Base-by-base conservation (phyloP, 768 basidiomycete species). In the Coprinopsis sp. region DNA sequence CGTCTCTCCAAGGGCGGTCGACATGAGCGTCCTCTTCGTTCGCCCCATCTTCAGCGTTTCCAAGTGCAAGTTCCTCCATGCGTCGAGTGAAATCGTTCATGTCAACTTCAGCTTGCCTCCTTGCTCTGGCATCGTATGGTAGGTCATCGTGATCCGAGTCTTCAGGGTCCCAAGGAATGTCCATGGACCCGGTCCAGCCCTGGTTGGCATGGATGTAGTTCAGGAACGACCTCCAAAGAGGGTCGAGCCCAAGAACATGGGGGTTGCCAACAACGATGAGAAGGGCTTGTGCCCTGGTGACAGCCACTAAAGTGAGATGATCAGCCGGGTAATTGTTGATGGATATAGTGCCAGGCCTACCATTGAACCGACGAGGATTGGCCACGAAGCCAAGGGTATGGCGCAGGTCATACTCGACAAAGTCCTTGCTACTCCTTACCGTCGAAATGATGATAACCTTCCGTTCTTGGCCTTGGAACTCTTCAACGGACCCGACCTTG, bases 391-490 rank as follows among this genome's bases (percentile, higher is more conserved):
- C 79, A 1, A 81, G 67, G 3, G 78, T 77, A 49, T 79, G 78
- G 12, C 63, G 69, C 11, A 81, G 57, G 55, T 81, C 79, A 39
- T 72, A 78, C 28, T 74, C 68, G 14, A 80, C 64, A 49, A 74
- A 77, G 30, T 79, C 71, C 11, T 66, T 67, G 53, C 72, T 78
- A 53, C 78, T 80, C 41, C 79, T 61, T 2, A 82, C 79, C 1
- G 79, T 79, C 1, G 79, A 81, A 19, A 82, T 72, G 31, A 80
- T 74, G 27, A 82, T 76, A 0, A 79, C 73, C 4, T 66, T 65
- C 7, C 77, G 71, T 60, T 82, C 79, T 77, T 81, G 77, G 6
- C 81, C 82, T 58, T 83, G 82, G 62, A 81, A 82, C 47, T 81
- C 79, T 53, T 84, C 82, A 1, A 81, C 80, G 18, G 76, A 79